Percentiles rank a stretch among this genome's conserved stretches.
Evolutionary conservation across 441 rosid genomes (phyloP).

Genomic region (Brassica balearica): DNA sequence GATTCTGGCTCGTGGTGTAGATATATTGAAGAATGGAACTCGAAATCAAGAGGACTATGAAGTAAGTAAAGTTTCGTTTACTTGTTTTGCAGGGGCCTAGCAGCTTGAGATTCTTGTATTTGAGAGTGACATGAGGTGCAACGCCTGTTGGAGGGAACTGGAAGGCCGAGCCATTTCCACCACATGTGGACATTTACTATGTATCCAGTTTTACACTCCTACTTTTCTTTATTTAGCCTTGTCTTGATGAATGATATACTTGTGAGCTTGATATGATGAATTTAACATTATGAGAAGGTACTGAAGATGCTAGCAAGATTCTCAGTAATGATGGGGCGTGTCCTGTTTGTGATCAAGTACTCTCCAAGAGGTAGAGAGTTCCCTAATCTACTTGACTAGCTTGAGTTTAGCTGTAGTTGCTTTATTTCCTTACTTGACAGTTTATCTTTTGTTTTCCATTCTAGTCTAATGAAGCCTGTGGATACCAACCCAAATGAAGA

Average conservation of each 20-base stretch:
- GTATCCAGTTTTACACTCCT: conserved; percentile 53
- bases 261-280: conserved; percentile 40
- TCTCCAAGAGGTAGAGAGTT: conserved; percentile 77
- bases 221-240: conserved; percentile 7
- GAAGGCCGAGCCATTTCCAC: conserved; percentile 92
- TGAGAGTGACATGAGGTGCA: conserved; percentile 85
- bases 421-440: conserved; percentile 34
- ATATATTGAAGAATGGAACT: conserved; percentile 4
- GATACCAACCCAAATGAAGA: conserved; percentile 94
- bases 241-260: conserved; percentile 12
- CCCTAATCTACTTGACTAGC: conserved; percentile 14
- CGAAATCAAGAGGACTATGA: not conserved
- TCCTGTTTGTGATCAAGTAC: conserved; percentile 95
- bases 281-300: conserved; percentile 65
- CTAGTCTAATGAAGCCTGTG: conserved; percentile 88
- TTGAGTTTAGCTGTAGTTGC: conserved; percentile 1
- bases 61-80: not conserved
- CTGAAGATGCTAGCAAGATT: conserved; percentile 92
- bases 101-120: conserved; percentile 37
- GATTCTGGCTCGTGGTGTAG: conserved; percentile 5
- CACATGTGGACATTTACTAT: conserved; percentile 91
- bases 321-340: conserved; percentile 88
- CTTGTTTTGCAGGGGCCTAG: conserved; percentile 39
- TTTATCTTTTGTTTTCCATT: conserved; percentile 40
- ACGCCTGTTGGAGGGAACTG: conserved; percentile 95